Percentiles rank a stretch among this genome's conserved stretches.
Evolutionary conservation across 441 rosid species (phyloP).

Genomic region (Jatropha multifida): DNA sequence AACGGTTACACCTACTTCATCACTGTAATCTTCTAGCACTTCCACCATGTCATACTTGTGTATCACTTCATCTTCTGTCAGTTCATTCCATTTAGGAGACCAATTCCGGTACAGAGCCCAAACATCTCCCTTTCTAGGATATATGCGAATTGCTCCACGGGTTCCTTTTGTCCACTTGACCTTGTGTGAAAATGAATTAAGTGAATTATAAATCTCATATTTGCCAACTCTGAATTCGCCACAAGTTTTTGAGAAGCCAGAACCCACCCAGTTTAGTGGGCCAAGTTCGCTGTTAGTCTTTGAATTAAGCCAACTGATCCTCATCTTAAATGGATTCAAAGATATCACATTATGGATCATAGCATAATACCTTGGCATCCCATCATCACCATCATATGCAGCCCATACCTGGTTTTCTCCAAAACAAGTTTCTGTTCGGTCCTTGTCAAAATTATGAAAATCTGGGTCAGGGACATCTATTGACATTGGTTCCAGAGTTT

Average conservation of each 20-base stretch:
- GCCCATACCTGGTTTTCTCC: constrained; percentile 33
- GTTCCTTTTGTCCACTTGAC: constrained; percentile 41
- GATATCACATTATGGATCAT: constrained; percentile 21
- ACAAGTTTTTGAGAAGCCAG: constrained; percentile 40
- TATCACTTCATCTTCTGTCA: constrained; percentile 34
- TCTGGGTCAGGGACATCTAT: constrained; percentile 71
- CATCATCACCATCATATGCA: constrained; percentile 28
- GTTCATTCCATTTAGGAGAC: constrained; percentile 47
- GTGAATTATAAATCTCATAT: constrained; percentile 29
- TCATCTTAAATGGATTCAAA: constrained; percentile 23
- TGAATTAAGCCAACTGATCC: constrained; percentile 32
- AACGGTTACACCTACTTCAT: constrained; percentile 33
- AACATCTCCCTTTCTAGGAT: constrained; percentile 41
- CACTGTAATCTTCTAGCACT: constrained; percentile 41
- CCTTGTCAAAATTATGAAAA: constrained; percentile 39
- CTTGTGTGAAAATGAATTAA: constrained; percentile 42
- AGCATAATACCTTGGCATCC: constrained; percentile 29
- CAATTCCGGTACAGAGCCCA: constrained; percentile 50
- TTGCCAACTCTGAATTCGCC: constrained; percentile 43
- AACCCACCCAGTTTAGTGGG: constrained; percentile 37
- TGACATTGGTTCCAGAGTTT: constrained; percentile 40
- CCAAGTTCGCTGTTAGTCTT: constrained; percentile 35
- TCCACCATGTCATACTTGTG: constrained; percentile 45
- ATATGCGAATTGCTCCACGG: constrained; percentile 36
- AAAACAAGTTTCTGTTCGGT: constrained; percentile 26